Base-by-base conservation (phyloP, 192 early-diverging fungal species). In the Podila horticola region DNA sequence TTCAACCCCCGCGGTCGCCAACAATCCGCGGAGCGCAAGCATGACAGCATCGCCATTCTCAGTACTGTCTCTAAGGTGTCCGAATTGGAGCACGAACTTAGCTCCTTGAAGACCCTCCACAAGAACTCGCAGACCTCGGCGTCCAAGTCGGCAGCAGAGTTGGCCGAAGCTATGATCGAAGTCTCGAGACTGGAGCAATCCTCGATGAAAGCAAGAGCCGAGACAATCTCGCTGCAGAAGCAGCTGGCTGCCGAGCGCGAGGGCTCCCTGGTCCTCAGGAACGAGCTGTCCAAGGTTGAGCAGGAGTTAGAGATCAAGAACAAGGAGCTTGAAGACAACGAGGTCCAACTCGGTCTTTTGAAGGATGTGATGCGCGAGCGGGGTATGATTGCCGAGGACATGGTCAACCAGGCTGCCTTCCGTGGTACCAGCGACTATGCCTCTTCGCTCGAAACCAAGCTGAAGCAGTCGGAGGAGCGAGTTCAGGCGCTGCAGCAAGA, bases 281-380 rank as follows among this genome's bases (percentile, higher is more conserved):
- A 66, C 49, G 85, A 88, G 28, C 64, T 85, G 22, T 72, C 57
- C 57, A 74, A 66, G 62, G 75, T 72, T 22, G 87, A 90, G 70
- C 69, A 74, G 36, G 57, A 72, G 0, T 58, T 88, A 20, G 69
- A 74, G 26, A 74, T 79, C 55, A 82, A 83, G 70, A 61, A 81
- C 31, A 67, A 81, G 34, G 84, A 86, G 38, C 67, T 89, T n/a
- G 89, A 90, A 34, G 85, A 86, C 51, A 69, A 83, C 41, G 84
- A 88, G 64, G 84, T 90, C 13, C 84, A 87, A 62, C 41, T 88
- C 2, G 83, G 83, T 28, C 81, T 90, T 66, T 71, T 90, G 72
- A 86, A 79, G 72, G 82, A 85, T 30, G 82, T 85, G n/a, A 83
- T 86, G 74, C 65, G 76, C 11, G 82, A 86, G 29, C 85, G 83